A percentile compares a stretch with the other conserved stretches of the same genome.
These are phyloP conservation scores for Ilex paraguariensis DNA, from an alignment of 305 asterid genomes.

Conservation along the genomic window DNA sequence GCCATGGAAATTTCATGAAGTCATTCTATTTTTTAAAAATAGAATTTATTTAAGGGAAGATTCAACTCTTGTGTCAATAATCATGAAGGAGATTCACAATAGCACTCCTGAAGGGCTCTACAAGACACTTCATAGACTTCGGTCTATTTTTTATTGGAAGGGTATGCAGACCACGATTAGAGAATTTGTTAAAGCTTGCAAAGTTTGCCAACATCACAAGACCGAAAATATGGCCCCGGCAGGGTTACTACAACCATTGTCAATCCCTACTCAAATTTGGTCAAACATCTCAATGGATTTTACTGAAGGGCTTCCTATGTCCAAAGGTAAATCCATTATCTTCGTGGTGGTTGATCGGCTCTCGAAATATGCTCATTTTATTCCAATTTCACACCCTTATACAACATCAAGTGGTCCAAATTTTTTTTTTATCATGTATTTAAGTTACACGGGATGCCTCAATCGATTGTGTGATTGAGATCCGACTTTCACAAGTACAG, in stretches of 20 bases:
- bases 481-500: too few species aligned
- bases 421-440: too few species aligned
- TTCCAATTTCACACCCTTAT: not conserved
- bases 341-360: not conserved
- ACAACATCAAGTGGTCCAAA: not conserved
- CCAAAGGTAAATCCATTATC: not conserved
- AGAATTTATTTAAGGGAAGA: not conserved
- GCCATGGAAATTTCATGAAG: not conserved
- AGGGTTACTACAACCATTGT: not conserved
- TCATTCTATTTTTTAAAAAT: not conserved
- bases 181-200: not conserved
- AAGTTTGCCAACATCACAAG: not conserved
- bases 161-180: not conserved
- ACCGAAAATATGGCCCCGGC: not conserved
- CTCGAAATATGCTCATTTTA: not conserved
- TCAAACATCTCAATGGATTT: not conserved
- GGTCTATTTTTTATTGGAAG: not conserved
- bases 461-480: too few species aligned
- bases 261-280: not conserved
- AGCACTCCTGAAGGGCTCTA: not conserved
- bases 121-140: not conserved
- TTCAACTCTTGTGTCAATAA: not conserved
- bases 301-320: not conserved
- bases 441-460: too few species aligned
- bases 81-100: not conserved